phyloP scores from a whole-genome alignment of 2,329 filamentous ascomycete genomes.

The Cucurbitaria berberidis region DNA sequence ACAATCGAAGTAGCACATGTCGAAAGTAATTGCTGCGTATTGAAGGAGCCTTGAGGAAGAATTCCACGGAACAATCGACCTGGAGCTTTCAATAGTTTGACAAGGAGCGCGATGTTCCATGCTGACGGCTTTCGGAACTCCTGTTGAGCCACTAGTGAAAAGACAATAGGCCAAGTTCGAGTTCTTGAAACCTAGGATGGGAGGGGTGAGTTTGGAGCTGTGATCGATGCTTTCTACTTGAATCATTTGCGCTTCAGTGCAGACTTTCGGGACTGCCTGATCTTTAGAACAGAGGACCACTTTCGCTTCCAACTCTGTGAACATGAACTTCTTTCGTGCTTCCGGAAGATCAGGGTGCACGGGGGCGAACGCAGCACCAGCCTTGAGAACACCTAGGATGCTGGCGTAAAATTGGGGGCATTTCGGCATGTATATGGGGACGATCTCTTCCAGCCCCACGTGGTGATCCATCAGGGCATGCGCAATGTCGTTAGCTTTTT shows the following conservation, averaged over 20 bases:
- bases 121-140: conserved; percentile 52
- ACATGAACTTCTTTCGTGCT: conserved; percentile 44
- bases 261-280: not conserved
- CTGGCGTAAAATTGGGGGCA: conserved; percentile 45
- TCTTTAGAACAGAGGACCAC: conserved; percentile 28
- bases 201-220: conserved; percentile 28
- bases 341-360: conserved; percentile 45
- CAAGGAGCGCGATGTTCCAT: conserved; percentile 51
- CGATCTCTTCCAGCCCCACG: conserved; percentile 38
- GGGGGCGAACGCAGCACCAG: conserved; percentile 47
- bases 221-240: conserved; percentile 19
- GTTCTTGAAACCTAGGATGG: conserved; percentile 27
- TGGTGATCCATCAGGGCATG: conserved; percentile 32
- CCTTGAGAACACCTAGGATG: conserved; percentile 50
- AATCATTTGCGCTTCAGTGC: conserved; percentile 17
- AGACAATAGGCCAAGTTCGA: conserved; percentile 51
- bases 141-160: conserved; percentile 54
- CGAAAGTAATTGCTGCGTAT: conserved; percentile 53
- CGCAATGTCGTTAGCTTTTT: conserved; percentile 43
- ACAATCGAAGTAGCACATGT: conserved; percentile 58
- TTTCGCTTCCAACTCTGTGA: conserved; percentile 42
- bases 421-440: conserved; percentile 46
- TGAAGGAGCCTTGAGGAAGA: conserved; percentile 49
- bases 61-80: conserved; percentile 49
- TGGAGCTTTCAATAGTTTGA: conserved; percentile 51